These are phyloP conservation scores for Panaeolus papilionaceus DNA, from an alignment of 768 basidiomycete genomes.

Conservation along the genomic window DNA sequence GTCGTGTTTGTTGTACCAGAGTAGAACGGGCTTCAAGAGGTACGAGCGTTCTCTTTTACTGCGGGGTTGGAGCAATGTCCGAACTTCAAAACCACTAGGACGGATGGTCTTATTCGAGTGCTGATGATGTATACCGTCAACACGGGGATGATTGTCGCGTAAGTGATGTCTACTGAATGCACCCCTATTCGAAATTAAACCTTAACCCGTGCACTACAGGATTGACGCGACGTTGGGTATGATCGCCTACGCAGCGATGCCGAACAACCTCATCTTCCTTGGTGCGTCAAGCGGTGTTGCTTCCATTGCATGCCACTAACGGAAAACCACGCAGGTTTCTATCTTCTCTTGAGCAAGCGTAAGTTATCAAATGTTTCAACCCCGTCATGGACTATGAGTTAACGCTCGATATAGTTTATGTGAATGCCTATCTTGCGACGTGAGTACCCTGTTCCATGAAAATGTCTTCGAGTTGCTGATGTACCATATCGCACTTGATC, in stretches of 20 bases:
- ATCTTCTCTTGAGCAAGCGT: conserved; percentile 16
- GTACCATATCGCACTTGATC: neutral
- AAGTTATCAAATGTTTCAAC: neutral
- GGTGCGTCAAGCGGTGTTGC: neutral
- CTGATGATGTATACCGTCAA: conserved; percentile 61
- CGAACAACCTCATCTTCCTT: conserved; percentile 17
- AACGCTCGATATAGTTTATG: conserved; percentile 2
- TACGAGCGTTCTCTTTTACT: conserved; percentile 20
- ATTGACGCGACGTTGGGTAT: conserved; percentile 14
- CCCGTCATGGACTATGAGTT: neutral
- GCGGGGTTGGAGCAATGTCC: neutral
- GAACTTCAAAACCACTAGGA: conserved; percentile 37
- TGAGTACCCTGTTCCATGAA: neutral
- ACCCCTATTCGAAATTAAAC: too few species aligned
- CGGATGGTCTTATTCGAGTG: conserved; percentile 52
- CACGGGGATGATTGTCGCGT: conserved; percentile 54
- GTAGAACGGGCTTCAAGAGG: conserved; percentile 59
- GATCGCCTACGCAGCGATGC: conserved; percentile 19
- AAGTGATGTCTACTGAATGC: conserved; percentile 28
- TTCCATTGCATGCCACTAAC: neutral
- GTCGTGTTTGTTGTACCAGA: conserved; percentile 52
- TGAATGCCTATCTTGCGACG: conserved; percentile 16
- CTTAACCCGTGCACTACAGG: neutral
- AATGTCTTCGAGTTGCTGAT: neutral
- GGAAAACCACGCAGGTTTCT: neutral